Conservation (phyloP, 371 early-diverging fungal species). For the Lichtheimia ornata region DNA sequence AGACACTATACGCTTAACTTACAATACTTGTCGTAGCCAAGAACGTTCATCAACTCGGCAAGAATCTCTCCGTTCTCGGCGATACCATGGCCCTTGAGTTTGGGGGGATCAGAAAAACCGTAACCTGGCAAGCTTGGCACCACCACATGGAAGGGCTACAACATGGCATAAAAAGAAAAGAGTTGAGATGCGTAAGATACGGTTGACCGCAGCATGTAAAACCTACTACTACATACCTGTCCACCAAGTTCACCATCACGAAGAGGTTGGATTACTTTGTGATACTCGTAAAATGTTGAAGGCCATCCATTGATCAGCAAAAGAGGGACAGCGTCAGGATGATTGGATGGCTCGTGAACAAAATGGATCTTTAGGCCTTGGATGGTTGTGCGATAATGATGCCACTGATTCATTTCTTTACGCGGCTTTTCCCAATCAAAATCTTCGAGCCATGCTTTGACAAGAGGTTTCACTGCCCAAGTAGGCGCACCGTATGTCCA, state of each 20-base stretch:
- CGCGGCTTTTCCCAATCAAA: conserved; percentile 51
- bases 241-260: conserved; percentile 30
- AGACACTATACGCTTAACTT: neutral
- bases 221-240: conserved; percentile 22
- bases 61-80: conserved; percentile 40
- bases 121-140: conserved; percentile 66
- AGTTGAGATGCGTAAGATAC: neutral
- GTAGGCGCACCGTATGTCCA: conserved; percentile 55
- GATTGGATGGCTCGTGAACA: conserved; percentile 53
- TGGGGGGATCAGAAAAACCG: conserved; percentile 60
- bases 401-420: conserved; percentile 42
- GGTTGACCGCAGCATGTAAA: neutral
- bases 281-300: conserved; percentile 64
- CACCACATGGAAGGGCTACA: conserved; percentile 58
- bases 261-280: conserved; percentile 50
- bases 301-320: conserved; percentile 74
- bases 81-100: conserved; percentile 36
- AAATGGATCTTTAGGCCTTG: conserved; percentile 58
- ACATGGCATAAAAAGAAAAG: neutral
- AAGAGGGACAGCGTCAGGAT: conserved; percentile 58
- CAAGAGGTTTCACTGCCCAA: conserved; percentile 46
- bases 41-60: conserved; percentile 53
- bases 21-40: conserved; percentile 57
- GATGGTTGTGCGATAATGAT: conserved; percentile 54
- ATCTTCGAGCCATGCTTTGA: conserved; percentile 41